phyloP scores from a whole-genome alignment of 257 asterid genomes.

The Capsicum baccatum region DNA sequence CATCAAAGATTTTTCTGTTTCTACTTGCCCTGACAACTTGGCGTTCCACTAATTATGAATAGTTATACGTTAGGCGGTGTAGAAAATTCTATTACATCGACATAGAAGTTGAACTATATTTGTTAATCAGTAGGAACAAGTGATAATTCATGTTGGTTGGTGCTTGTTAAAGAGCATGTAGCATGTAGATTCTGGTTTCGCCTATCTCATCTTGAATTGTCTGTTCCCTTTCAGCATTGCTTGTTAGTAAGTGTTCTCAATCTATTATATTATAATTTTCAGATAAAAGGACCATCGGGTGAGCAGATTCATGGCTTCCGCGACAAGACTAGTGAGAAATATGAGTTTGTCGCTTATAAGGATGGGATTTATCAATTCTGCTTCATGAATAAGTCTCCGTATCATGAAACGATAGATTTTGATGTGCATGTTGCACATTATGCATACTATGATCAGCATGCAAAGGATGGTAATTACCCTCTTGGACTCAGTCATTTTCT shows the following conservation, averaged over 20 bases:
- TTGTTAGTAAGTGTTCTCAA: slow-evolving; percentile 27
- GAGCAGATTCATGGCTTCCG: slow-evolving; percentile 78
- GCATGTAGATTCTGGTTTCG: not conserved
- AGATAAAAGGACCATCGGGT: slow-evolving; percentile 92
- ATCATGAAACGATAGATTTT: slow-evolving; percentile 85
- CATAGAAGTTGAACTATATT: not conserved
- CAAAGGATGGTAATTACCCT: slow-evolving; percentile 71
- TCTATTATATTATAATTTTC: not conserved
- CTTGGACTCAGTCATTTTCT: not conserved
- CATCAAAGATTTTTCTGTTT: too few relatives aligned
- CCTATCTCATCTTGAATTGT: not conserved
- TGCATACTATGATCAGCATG: slow-evolving; percentile 80
- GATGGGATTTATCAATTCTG: slow-evolving; percentile 83
- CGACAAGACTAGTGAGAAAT: slow-evolving; percentile 79
- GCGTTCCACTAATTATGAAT: not conserved
- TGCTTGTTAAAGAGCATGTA: not conserved
- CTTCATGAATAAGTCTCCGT: slow-evolving; percentile 89
- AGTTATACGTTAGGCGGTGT: not conserved
- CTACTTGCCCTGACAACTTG: not conserved
- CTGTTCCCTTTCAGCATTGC: not conserved
- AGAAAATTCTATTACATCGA: not conserved
- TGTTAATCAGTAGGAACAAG: not conserved
- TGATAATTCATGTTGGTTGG: not conserved
- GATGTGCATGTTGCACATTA: slow-evolving; percentile 84
- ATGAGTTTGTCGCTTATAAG: slow-evolving; percentile 72